Percentiles rank a stretch among this genome's conserved stretches.
phyloP scores from a whole-genome alignment of 345 rosid genomes.

The Bruguiera gymnorhiza region DNA sequence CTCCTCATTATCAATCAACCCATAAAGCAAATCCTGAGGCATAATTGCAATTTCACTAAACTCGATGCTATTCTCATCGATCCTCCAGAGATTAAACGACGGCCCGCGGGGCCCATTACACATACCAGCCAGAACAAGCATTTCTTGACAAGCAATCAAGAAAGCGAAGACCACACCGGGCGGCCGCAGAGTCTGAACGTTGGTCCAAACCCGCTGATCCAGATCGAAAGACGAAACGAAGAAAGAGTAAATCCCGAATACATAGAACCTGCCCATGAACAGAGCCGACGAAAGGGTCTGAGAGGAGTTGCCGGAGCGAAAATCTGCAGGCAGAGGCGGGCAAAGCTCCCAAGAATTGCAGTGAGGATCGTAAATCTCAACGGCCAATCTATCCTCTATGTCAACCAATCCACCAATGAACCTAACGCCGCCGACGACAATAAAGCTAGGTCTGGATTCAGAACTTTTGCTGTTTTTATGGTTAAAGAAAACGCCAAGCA shows the following conservation, averaged over 20 bases:
- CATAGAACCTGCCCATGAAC: constrained; percentile 45
- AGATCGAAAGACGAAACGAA: constrained; percentile 63
- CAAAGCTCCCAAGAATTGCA: constrained; percentile 64
- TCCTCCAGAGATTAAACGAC: constrained; percentile 65
- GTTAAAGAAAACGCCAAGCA: constrained; percentile 42
- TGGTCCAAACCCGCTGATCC: constrained; percentile 53
- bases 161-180: constrained; percentile 66
- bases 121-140: constrained; percentile 73
- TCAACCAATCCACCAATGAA: constrained; percentile 72
- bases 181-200: constrained; percentile 68
- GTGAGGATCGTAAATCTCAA: constrained; percentile 61
- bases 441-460: constrained; percentile 25
- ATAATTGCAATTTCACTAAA: constrained; percentile 65
- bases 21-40: constrained; percentile 57
- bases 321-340: constrained; percentile 72
- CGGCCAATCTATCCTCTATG: constrained; percentile 66
- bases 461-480: background rate
- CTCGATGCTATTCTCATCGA: constrained; percentile 56
- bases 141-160: constrained; percentile 48
- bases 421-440: constrained; percentile 71
- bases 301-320: constrained; percentile 51
- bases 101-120: constrained; percentile 44
- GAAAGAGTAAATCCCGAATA: constrained; percentile 55
- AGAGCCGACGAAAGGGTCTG: constrained; percentile 65
- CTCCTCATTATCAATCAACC: constrained; percentile 66